A percentile compares a stretch with the other conserved stretches of the same genome.
Conservation (phyloP, 1,284 basidiomycete species). For the Tremellales sp. region DNA sequence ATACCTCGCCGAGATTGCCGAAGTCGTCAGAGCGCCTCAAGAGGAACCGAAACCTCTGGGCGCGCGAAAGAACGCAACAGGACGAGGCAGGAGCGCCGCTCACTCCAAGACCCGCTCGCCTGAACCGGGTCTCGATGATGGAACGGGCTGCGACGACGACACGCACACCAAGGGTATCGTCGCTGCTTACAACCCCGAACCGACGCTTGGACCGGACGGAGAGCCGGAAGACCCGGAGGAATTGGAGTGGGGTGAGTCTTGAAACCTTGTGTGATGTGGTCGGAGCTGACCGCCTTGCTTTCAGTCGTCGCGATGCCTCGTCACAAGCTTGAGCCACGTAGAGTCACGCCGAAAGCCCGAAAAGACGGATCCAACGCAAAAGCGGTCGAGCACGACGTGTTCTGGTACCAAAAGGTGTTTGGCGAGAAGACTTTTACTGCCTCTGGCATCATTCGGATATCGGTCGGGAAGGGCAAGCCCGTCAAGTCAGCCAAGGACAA, state of each 20-base stretch:
- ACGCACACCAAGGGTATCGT: slow-evolving; percentile 68
- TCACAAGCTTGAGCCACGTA: slow-evolving; percentile 3
- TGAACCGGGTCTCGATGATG: too few species aligned
- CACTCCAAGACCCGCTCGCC: too few species aligned
- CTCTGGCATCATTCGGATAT: slow-evolving; percentile 79
- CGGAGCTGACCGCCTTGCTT: too few species aligned
- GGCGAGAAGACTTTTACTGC: slow-evolving; percentile 88
- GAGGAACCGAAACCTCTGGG: slow-evolving; percentile 59
- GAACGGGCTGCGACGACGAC: slow-evolving; percentile 77
- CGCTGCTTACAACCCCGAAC: slow-evolving; percentile 58
- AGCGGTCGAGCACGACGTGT: slow-evolving; percentile 50
- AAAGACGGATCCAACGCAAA: too few species aligned
- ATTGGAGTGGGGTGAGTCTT: neutral
- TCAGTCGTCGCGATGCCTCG: too few species aligned
- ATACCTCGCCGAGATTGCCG: slow-evolving; percentile 73
- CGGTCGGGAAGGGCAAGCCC: slow-evolving; percentile 72
- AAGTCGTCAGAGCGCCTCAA: slow-evolving; percentile 66
- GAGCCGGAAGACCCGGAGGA: neutral
- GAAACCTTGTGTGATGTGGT: neutral
- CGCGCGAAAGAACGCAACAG: too few species aligned
- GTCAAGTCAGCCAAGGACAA: slow-evolving; percentile 89
- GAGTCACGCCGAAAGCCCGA: too few species aligned
- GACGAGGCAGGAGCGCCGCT: slow-evolving; percentile 23
- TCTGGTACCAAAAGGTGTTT: slow-evolving; percentile 91
- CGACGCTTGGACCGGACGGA: too few species aligned